Evolutionary conservation across 1,284 basidiomycete genomes (phyloP), one percentile per base, ranked within the genome.

Genomic region (Gymnopus androsaceus): DNA sequence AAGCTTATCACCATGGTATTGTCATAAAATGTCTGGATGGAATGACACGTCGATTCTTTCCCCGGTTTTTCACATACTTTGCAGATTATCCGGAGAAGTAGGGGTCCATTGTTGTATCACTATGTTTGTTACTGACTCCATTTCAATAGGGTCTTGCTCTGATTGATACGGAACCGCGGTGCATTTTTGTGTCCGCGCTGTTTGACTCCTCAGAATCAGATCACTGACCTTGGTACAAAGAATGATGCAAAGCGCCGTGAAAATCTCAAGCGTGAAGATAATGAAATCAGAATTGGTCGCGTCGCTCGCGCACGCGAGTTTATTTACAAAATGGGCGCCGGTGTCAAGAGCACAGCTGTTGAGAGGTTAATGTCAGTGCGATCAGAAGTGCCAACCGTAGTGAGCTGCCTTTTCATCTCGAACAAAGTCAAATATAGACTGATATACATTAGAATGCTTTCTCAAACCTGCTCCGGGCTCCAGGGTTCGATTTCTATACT

Each of bases 71-170:
- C 25, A 72, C 66, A 0, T 70, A 73, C 42, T 69, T 64, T 0
- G 67, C 67, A 5, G 68, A 71, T 55, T 71, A 71, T 54, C 69
- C 67, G 4, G 69, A 72, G 57, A 70, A 71, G 55, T 73, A 61
- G 41, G 72, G 62, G 66, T 34, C 7, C 31, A 36, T 9, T 37
- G 19, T 28, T 25, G n/a, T 31, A 31, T 31, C 21, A 15, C 31
- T 33, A 14, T 33, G 7, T 7, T 33, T 33, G 34, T 42, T 44
- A 14, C 11, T n/a, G n/a, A n/a, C 19, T 41, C 14, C 34, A 37
- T 15, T 19, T 17, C 7, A 40, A n/a, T 40, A 71, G 70, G 51
- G 65, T 69, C 11, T 56, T 71, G 0, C 47, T 71, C 14, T 66
- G 67, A 1, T 62, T 62, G 1, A 72, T 72, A 21, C 62, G 62